A percentile compares a stretch with the other conserved stretches of the same genome.
phyloP scores from a whole-genome alignment of 1,284 basidiomycete species.

The Ustilago bromivora region DNA sequence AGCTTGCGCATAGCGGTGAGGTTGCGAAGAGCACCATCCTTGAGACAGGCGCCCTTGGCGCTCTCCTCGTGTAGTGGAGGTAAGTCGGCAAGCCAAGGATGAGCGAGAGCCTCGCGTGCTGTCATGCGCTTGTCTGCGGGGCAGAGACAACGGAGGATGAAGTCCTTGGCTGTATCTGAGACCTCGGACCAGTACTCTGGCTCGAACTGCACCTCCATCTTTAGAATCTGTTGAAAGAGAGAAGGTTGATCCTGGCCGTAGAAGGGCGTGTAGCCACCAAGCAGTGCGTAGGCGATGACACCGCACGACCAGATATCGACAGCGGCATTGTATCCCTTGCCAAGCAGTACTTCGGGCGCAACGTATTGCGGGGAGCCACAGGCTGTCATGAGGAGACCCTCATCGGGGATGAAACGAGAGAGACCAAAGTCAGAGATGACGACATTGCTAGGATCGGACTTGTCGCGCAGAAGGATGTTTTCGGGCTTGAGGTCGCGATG shows the following conservation, averaged over 20 bases:
- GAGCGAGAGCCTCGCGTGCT: slow-evolving; percentile 60
- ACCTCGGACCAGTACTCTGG: slow-evolving; percentile 66
- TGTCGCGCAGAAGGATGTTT: slow-evolving; percentile 65
- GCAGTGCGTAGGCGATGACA: slow-evolving; percentile 67
- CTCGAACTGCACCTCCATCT: slow-evolving; percentile 65
- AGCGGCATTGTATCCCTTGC: slow-evolving; percentile 63
- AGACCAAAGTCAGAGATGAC: slow-evolving; percentile 69
- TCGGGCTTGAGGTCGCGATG: slow-evolving; percentile 69
- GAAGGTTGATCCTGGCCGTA: slow-evolving; percentile 63
- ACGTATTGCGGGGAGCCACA: slow-evolving; percentile 69
- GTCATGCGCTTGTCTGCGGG: slow-evolving; percentile 62
- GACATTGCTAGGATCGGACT: slow-evolving; percentile 56
- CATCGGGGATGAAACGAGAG: slow-evolving; percentile 63
- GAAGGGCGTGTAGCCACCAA: slow-evolving; percentile 69
- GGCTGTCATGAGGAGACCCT: slow-evolving; percentile 66
- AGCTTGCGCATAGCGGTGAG: slow-evolving; percentile 58
- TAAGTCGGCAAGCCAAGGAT: slow-evolving; percentile 65
- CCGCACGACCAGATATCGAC: slow-evolving; percentile 69
- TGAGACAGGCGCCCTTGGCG: slow-evolving; percentile 59
- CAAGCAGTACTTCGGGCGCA: slow-evolving; percentile 67
- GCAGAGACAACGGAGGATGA: slow-evolving; percentile 65
- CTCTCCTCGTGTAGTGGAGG: slow-evolving; percentile 57
- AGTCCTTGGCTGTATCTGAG: slow-evolving; percentile 65
- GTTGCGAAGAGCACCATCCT: slow-evolving; percentile 56
- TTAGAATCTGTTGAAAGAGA: slow-evolving; percentile 66